phyloP scores from a whole-genome alignment of 2,329 filamentous ascomycete species.

The Alternaria ethzedia region DNA sequence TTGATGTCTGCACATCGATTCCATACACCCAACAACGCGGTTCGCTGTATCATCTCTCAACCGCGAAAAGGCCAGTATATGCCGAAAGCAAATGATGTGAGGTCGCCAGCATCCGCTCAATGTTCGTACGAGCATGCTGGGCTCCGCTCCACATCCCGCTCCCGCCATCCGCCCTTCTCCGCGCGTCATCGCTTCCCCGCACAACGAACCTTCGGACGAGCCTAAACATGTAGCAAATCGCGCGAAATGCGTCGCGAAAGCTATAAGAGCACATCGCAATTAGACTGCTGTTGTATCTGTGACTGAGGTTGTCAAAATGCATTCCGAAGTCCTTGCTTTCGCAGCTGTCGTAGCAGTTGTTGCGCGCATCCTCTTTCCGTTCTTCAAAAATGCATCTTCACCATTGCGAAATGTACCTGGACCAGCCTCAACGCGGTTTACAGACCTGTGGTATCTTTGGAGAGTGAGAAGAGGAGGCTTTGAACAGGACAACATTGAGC shows the following conservation, averaged over 20 bases:
- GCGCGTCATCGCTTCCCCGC: conserved; percentile 3
- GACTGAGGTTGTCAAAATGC: neutral
- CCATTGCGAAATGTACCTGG: conserved; percentile 16
- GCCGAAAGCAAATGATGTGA: neutral
- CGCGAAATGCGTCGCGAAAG: neutral
- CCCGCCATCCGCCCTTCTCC: neutral
- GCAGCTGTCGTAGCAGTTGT: conserved; percentile 5
- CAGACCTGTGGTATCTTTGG: conserved; percentile 20
- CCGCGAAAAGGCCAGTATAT: neutral
- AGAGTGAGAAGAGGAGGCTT: conserved; percentile 8
- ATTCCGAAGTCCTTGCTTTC: neutral
- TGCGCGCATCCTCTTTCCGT: conserved; percentile 8
- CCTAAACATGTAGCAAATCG: neutral
- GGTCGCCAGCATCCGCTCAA: neutral
- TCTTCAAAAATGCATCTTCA: conserved; percentile 7
- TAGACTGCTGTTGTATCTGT: neutral
- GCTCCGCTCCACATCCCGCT: neutral
- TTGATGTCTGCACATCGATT: neutral
- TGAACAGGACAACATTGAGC: conserved; percentile 16
- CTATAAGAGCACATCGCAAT: neutral
- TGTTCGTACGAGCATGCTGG: neutral
- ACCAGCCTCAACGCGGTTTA: conserved; percentile 15
- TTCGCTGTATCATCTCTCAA: neutral
- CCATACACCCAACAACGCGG: neutral
- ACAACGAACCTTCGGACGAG: neutral